Percentiles rank a stretch among this genome's conserved stretches.
These are phyloP conservation scores for Trichoderma reesei DNA, from an alignment of 495 filamentous ascomycete species.

Conservation along the genomic window DNA sequence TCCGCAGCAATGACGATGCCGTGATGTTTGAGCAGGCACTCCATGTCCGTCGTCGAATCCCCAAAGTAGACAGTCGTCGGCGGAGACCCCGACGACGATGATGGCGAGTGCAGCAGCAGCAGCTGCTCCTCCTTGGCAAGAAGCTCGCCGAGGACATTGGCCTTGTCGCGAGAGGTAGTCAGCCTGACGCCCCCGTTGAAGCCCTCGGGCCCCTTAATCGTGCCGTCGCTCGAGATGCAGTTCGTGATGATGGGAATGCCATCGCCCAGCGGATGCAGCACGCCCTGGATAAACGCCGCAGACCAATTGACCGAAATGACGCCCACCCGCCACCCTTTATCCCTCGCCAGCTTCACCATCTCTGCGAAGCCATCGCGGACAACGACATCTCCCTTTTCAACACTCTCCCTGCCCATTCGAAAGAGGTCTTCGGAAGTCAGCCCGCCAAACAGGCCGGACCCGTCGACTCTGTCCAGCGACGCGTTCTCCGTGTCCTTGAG, in stretches of 20 bases:
- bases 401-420: conserved; percentile 19
- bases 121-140: not conserved
- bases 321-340: conserved; percentile 21
- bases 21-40: conserved; percentile 21
- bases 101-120: no score
- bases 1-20: conserved; percentile 23
- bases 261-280: conserved; percentile 11
- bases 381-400: conserved; percentile 18
- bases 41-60: conserved; percentile 28
- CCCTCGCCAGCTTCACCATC: conserved; percentile 18
- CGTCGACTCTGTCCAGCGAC: conserved; percentile 25
- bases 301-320: conserved; percentile 40
- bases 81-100: no score
- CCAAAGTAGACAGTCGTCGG: conserved; percentile 23
- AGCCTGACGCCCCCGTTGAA: not conserved
- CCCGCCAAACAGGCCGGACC: conserved; percentile 25
- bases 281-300: conserved; percentile 28
- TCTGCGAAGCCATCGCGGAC: conserved; percentile 27
- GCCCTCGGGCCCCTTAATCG: conserved; percentile 7
- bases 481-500: conserved; percentile 25
- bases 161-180: not conserved
- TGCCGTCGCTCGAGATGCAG: not conserved
- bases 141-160: not conserved
- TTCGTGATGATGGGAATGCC: conserved; percentile 3
- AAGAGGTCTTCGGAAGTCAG: conserved; percentile 16